Percentiles rank a stretch among this genome's conserved stretches.
Conservation (phyloP, 441 rosid genomes). For the Populus hybrid region DNA sequence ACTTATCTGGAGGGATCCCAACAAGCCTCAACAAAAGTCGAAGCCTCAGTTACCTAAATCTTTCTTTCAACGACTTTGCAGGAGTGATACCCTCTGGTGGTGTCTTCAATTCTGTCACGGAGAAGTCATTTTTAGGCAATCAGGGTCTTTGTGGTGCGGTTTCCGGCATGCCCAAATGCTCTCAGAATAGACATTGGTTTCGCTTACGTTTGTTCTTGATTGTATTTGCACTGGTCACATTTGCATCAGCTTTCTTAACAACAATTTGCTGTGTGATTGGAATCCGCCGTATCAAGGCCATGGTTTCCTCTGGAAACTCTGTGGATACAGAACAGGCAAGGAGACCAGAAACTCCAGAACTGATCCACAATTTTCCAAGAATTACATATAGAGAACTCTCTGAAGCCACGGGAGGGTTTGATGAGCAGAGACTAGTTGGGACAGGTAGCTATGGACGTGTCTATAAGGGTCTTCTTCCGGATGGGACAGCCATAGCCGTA, state of each 20-base stretch:
- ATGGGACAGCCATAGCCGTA: constrained; percentile 26
- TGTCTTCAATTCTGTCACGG: constrained; percentile 11
- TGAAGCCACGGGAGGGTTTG: constrained; percentile 24
- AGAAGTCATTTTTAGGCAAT: constrained; percentile 25
- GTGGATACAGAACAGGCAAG: background rate
- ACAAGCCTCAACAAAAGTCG: constrained; percentile 9
- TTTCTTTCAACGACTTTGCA: constrained; percentile 23
- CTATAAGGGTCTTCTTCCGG: constrained; percentile 25
- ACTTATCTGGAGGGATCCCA: constrained; percentile 25
- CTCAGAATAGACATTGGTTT: background rate
- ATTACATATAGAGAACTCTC: constrained; percentile 38
- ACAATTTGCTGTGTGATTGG: constrained; percentile 17
- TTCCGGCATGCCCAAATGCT: constrained; percentile 19
- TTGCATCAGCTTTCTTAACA: constrained; percentile 9
- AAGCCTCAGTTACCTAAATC: constrained; percentile 13
- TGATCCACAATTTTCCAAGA: constrained; percentile 35
- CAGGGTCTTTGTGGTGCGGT: constrained; percentile 17
- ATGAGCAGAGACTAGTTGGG: constrained; percentile 21
- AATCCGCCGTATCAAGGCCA: constrained; percentile 22
- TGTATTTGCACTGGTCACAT: background rate
- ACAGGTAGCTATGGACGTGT: constrained; percentile 25
- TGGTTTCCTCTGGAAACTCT: constrained; percentile 24
- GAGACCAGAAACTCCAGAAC: background rate
- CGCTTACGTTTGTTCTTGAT: constrained; percentile 8
- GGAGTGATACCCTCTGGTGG: constrained; percentile 29